These are phyloP conservation scores for Hemileia vastatrix DNA, from an alignment of 1,284 basidiomycete genomes.

Conservation along the genomic window DNA sequence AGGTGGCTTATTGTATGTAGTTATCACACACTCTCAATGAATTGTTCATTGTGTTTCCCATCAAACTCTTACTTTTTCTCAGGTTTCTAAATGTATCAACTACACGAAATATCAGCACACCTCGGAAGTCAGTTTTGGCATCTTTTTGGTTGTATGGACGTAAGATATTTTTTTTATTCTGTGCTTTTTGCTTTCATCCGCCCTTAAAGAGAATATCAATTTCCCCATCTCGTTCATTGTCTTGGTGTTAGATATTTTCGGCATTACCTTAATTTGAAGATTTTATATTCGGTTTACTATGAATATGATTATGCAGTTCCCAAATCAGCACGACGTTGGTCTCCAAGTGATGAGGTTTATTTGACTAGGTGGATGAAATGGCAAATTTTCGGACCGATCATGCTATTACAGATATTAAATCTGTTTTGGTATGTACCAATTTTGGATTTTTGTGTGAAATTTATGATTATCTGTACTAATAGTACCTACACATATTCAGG, in stretches of 20 bases:
- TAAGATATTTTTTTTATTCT: conserved; percentile 47
- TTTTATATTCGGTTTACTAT: conserved; percentile 75
- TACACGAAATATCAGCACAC: conserved; percentile 57
- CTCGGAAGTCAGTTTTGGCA: conserved; percentile 58
- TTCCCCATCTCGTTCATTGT: conserved; percentile 4
- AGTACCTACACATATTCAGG: background rate
- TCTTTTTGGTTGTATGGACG: conserved; percentile 72
- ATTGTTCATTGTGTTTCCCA: background rate
- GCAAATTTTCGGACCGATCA: conserved; percentile 66
- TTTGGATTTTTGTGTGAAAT: conserved; percentile 24
- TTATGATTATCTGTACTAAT: background rate
- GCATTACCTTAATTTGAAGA: conserved; percentile 78
- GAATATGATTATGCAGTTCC: conserved; percentile 65
- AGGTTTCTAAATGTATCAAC: conserved; percentile 77
- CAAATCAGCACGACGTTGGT: background rate
- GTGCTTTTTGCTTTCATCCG: background rate
- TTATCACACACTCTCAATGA: too few species aligned
- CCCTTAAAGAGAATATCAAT: too few species aligned
- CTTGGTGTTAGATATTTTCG: conserved; percentile 68
- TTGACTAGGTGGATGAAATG: conserved; percentile 54
- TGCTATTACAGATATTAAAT: conserved; percentile 69
- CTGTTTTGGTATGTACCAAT: conserved; percentile 51
- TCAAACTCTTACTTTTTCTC: conserved; percentile 3
- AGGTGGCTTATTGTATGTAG: conserved; percentile 23
- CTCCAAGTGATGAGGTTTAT: conserved; percentile 58